phyloP scores from a whole-genome alignment of 2,329 filamentous ascomycete genomes.

The Monilinia aucupariae region DNA sequence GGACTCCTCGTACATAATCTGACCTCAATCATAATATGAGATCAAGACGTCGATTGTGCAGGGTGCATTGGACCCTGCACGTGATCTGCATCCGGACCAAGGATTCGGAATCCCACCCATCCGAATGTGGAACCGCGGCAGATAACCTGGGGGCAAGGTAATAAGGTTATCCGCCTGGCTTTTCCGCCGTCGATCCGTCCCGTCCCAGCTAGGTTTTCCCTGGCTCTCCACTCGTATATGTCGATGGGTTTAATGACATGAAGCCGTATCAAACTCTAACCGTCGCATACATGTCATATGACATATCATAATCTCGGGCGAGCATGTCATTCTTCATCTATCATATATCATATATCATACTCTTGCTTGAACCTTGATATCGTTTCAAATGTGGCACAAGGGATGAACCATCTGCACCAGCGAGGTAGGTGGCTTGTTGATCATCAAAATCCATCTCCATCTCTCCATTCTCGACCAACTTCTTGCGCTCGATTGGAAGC shows the following conservation, averaged over 20 bases:
- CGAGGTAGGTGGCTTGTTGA: not conserved
- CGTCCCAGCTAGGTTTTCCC: not conserved
- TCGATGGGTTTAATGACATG: too few relatives aligned
- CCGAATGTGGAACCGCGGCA: not conserved
- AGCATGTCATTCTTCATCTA: too few relatives aligned
- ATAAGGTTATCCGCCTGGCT: not conserved
- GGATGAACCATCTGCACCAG: too few relatives aligned
- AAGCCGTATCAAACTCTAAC: too few relatives aligned
- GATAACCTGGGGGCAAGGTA: not conserved
- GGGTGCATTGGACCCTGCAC: too few relatives aligned
- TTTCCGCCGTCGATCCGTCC: not conserved
- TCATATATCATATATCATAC: not conserved
- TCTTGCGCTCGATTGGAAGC: constrained; percentile 25
- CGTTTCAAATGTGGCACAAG: not conserved
- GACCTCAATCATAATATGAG: too few relatives aligned
- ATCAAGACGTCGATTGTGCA: too few relatives aligned
- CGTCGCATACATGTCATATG: too few relatives aligned
- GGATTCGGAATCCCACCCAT: too few relatives aligned
- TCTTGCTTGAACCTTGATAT: not conserved
- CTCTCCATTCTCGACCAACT: constrained; percentile 24
- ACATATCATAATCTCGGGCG: too few relatives aligned
- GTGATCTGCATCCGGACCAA: too few relatives aligned
- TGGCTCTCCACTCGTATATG: not conserved
- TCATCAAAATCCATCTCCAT: constrained; percentile 22
- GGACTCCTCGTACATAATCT: too few relatives aligned